Evolutionary conservation across 2,329 filamentous ascomycete genomes (phyloP).

Genomic region (Mollisiaceae sp.): DNA sequence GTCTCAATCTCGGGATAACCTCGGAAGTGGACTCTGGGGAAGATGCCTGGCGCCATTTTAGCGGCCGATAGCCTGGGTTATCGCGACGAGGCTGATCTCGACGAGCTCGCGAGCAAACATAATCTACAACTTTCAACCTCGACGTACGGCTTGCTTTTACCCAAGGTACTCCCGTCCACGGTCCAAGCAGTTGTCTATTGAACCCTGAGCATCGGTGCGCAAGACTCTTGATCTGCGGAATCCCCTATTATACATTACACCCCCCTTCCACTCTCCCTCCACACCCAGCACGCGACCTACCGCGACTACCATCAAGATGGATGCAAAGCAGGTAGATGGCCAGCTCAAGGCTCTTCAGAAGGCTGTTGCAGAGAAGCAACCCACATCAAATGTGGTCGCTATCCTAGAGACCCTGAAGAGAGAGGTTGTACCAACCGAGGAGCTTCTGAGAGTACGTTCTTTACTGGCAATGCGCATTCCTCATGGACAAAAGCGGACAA

Average conservation of each 20-base stretch:
- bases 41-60: slow-evolving; percentile 1
- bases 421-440: slow-evolving; percentile 83
- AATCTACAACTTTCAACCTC: background rate
- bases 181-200: background rate
- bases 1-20: too few relatives aligned
- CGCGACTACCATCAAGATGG: slow-evolving; percentile 32
- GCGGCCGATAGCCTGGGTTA: slow-evolving; percentile 2
- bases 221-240: background rate
- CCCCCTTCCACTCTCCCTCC: background rate
- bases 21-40: background rate
- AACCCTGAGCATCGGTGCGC: background rate
- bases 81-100: slow-evolving; percentile 2
- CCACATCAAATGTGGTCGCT: slow-evolving; percentile 71
- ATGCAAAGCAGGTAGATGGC: slow-evolving; percentile 40
- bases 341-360: slow-evolving; percentile 69
- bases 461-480: slow-evolving; percentile 32
- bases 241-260: background rate
- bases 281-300: slow-evolving; percentile 8
- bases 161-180: slow-evolving; percentile 20
- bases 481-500: slow-evolving; percentile 15
- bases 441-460: slow-evolving; percentile 75
- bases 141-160: slow-evolving; percentile 9
- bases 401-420: slow-evolving; percentile 81
- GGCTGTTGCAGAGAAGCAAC: slow-evolving; percentile 75
- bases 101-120: slow-evolving; percentile 12